Evolutionary conservation across 148 eudicot genomes (phyloP).

Genomic region (Rhododendron kiyosumense): DNA sequence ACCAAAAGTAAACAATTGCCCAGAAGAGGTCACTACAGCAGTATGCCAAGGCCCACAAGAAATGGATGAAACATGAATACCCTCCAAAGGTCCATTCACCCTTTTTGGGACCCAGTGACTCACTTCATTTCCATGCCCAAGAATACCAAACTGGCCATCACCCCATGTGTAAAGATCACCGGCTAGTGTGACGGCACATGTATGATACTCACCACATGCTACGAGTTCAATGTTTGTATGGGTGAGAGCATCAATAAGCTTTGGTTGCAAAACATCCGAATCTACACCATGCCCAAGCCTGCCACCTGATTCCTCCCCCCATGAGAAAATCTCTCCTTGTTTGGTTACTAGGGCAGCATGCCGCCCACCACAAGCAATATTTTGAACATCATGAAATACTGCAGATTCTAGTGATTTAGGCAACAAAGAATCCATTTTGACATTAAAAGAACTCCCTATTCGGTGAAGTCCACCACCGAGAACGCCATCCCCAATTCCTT

Average conservation of each 20-base stretch:
- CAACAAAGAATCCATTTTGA: constrained; percentile 73
- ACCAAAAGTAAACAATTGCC: constrained; percentile 92
- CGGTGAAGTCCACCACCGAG: constrained; percentile 78
- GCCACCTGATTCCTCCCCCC: constrained; percentile 95
- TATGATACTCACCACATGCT: constrained; percentile 92
- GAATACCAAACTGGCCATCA: constrained; percentile 78
- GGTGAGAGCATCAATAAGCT: constrained; percentile 82
- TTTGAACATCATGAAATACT: constrained; percentile 94
- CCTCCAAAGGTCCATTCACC: constrained; percentile 91
- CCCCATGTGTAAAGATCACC: constrained; percentile 99
- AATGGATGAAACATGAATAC: constrained; percentile 87
- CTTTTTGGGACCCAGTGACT: constrained; percentile 94
- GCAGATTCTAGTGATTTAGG: constrained; percentile 96
- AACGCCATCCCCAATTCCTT: constrained; percentile 83
- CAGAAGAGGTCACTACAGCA: constrained; percentile 95
- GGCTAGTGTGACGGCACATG: constrained; percentile 94
- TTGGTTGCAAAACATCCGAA: constrained; percentile 84
- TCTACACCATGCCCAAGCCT: constrained; percentile 98
- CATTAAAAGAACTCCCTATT: constrained; percentile 40
- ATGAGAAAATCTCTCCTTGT: constrained; percentile 95
- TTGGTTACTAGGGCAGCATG: constrained; percentile 95
- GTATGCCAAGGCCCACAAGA: constrained; percentile 99
- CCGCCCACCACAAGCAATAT: constrained; percentile 88
- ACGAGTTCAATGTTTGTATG: constrained; percentile 86
- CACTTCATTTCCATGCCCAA: constrained; percentile 93